A percentile compares a stretch with the other conserved stretches of the same genome.
Evolutionary conservation across 768 basidiomycete species (phyloP).

Genomic region (Suillus decipiens): DNA sequence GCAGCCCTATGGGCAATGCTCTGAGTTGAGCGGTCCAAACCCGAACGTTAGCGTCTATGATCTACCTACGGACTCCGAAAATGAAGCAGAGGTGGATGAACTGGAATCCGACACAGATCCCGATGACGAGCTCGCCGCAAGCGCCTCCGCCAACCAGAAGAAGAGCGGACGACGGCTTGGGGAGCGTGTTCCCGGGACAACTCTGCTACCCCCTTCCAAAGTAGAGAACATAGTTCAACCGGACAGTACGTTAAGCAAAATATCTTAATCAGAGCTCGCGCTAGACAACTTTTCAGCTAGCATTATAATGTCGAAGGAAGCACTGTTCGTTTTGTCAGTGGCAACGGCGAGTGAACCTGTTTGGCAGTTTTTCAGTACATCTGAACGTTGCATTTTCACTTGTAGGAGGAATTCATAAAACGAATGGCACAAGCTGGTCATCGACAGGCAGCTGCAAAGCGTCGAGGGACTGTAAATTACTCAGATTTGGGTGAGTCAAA

Average conservation of each 20-base stretch:
- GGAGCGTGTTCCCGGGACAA: conserved; percentile 63
- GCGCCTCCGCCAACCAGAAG: conserved; percentile 29
- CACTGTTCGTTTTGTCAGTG: conserved; percentile 68
- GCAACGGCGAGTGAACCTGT: conserved; percentile 60
- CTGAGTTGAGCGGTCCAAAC: conserved; percentile 26
- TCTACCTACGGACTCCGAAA: conserved; percentile 36
- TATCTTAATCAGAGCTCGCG: background rate
- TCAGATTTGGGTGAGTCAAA: conserved; percentile 68
- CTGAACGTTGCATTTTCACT: conserved; percentile 8
- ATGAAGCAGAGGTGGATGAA: conserved; percentile 35
- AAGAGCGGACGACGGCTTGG: conserved; percentile 30
- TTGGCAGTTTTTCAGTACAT: conserved; percentile 12
- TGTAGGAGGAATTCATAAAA: conserved; percentile 85
- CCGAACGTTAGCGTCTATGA: conserved; percentile 32
- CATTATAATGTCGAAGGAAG: conserved; percentile 75
- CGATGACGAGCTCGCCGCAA: conserved; percentile 29
- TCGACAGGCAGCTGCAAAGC: conserved; percentile 59
- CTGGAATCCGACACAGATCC: conserved; percentile 33
- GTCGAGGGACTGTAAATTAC: conserved; percentile 62
- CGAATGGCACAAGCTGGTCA: conserved; percentile 70
- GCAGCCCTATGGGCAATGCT: conserved; percentile 30
- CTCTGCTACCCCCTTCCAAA: conserved; percentile 62
- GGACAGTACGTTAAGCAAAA: conserved; percentile 52
- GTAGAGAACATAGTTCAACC: conserved; percentile 80
- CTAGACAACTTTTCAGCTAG: conserved; percentile 31